Evolutionary conservation across 768 basidiomycete genomes (phyloP).

Genomic region (Amanita phalloides): DNA sequence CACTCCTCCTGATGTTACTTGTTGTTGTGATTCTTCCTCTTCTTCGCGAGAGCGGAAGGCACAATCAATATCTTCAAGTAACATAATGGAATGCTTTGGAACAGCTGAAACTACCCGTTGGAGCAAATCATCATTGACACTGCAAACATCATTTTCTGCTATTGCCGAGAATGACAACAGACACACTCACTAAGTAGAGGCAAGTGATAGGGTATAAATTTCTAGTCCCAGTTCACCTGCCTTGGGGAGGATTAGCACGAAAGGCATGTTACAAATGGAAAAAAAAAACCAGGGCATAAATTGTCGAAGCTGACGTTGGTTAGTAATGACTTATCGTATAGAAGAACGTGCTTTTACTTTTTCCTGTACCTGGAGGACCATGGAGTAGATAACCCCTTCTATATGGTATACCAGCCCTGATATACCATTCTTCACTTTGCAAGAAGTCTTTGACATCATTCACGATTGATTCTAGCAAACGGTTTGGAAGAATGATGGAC

Average conservation of each 20-base stretch:
- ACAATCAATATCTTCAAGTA: constrained; percentile 55
- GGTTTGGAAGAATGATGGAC: constrained; percentile 40
- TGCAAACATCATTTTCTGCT: constrained; percentile 8
- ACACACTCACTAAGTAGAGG: constrained; percentile 30
- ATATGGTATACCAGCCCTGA: constrained; percentile 45
- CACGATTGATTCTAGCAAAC: constrained; percentile 34
- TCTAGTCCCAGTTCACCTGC: constrained; percentile 70
- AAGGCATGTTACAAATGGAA: not conserved
- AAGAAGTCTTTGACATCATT: constrained; percentile 44
- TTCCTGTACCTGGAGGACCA: constrained; percentile 55
- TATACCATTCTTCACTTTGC: constrained; percentile 45
- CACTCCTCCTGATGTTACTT: not conserved
- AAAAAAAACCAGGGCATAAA: constrained; percentile 31
- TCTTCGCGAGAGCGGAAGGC: constrained; percentile 42
- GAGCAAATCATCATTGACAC: constrained; percentile 40
- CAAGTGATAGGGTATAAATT: constrained; percentile 57
- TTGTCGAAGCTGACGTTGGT: constrained; percentile 36
- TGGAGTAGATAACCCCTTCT: constrained; percentile 45
- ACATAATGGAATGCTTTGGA: constrained; percentile 41
- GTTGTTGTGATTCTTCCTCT: constrained; percentile 15
- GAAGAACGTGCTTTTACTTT: constrained; percentile 26
- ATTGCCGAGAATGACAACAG: not conserved
- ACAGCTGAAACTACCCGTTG: constrained; percentile 33
- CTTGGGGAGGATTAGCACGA: constrained; percentile 12
- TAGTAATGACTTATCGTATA: constrained; percentile 16